Percentiles rank a stretch among this genome's conserved stretches.
Conservation (phyloP, 202 grass and related monocot genomes). For the Alloteropsis angusta region DNA sequence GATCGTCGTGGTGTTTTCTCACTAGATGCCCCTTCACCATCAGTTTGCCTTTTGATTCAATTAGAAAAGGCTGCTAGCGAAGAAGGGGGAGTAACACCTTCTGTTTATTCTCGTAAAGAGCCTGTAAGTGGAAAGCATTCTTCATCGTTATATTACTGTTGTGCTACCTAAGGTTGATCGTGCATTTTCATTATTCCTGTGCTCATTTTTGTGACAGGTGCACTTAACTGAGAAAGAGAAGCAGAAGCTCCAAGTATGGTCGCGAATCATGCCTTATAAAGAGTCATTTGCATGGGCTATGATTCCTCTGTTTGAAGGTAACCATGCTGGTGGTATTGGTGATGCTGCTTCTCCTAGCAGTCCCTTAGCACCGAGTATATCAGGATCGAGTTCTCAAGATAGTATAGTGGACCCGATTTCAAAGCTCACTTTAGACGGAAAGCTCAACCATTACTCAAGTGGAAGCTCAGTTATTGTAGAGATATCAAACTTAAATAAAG, state of each 20-base stretch:
- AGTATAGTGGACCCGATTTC: slow-evolving; percentile 71
- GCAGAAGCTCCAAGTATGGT: slow-evolving; percentile 98
- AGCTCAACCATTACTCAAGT: slow-evolving; percentile 72
- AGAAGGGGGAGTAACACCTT: slow-evolving; percentile 92
- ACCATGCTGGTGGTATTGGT: slow-evolving; percentile 43
- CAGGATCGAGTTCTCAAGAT: slow-evolving; percentile 83
- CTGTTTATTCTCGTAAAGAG: slow-evolving; percentile 98
- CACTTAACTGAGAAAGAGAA: slow-evolving; percentile 92
- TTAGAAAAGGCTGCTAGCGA: slow-evolving; percentile 87
- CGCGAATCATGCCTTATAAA: slow-evolving; percentile 76
- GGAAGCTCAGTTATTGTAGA: slow-evolving; percentile 88
- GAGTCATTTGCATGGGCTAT: slow-evolving; percentile 95
- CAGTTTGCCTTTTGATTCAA: slow-evolving; percentile 88
- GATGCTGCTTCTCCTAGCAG: slow-evolving; percentile 83
- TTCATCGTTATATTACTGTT: background rate
- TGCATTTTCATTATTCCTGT: slow-evolving; percentile 13
- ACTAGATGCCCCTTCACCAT: slow-evolving; percentile 79
- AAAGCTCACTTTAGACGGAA: slow-evolving; percentile 78
- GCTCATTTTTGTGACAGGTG: slow-evolving; percentile 42
- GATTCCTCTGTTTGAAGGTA: slow-evolving; percentile 87
- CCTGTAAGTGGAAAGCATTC: slow-evolving; percentile 58
- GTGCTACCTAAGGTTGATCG: background rate
- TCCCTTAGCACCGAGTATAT: slow-evolving; percentile 62
- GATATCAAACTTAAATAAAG: slow-evolving; percentile 96
- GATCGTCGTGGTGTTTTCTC: slow-evolving; percentile 71